phyloP scores from a whole-genome alignment of 2,329 filamentous ascomycete species.

The Talaromyces sp. region DNA sequence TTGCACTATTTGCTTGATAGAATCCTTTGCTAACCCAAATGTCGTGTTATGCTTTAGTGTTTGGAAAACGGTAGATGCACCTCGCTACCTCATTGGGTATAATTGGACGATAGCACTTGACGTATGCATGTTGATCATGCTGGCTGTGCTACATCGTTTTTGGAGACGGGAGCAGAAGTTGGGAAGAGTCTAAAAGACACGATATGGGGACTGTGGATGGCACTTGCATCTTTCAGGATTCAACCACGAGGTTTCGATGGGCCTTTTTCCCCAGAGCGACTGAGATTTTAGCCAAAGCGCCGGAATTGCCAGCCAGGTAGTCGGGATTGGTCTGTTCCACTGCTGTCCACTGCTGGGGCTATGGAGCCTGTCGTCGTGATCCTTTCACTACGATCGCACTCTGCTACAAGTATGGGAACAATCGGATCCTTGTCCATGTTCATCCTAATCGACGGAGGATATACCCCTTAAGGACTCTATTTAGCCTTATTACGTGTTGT shows the following conservation, averaged over 20 bases:
- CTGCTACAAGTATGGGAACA: too few relatives aligned
- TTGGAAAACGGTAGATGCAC: constrained; percentile 33
- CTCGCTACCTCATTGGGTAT: constrained; percentile 32
- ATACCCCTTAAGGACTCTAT: too few relatives aligned
- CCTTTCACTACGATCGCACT: background rate
- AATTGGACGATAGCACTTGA: constrained; percentile 33
- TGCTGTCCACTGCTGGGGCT: background rate
- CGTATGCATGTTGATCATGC: constrained; percentile 30
- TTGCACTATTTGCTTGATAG: background rate
- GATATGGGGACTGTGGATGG: background rate
- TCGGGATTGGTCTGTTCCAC: background rate
- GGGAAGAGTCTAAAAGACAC: constrained; percentile 1
- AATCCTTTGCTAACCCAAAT: background rate
- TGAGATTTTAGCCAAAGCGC: background rate
- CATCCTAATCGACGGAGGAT: background rate
- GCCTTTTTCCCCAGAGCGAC: background rate
- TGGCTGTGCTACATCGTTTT: constrained; percentile 20
- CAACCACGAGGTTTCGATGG: background rate
- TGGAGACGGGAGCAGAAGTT: constrained; percentile 20
- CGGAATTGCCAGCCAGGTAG: background rate
- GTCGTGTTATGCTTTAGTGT: constrained; percentile 12
- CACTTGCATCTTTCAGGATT: background rate
- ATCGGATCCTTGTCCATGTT: background rate
- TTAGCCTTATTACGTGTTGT: too few relatives aligned
- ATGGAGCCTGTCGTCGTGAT: background rate